Evolutionary conservation across 345 rosid genomes (phyloP), one percentile per base, ranked within the genome.

Genomic region (Firmiana major): DNA sequence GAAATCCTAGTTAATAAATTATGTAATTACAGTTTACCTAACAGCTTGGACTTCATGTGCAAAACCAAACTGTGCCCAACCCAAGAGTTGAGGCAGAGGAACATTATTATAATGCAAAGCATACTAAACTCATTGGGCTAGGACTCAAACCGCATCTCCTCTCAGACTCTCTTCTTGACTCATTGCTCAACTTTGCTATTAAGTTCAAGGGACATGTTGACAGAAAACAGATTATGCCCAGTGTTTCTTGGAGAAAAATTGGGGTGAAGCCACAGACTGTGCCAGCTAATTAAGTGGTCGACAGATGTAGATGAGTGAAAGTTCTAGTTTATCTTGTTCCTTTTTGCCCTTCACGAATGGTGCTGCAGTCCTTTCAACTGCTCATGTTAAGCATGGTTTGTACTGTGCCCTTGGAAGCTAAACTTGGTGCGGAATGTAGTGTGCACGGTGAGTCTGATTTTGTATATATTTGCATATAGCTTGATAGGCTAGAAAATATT

Each of bases 81-180:
- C 99, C 98, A 5, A 85, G 99, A 84, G 99, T 96, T 24, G 99
- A 96, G 82, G 97, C 99, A 5, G 99, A 96, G 81, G 98, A 96
- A 70, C 99, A 96, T 81, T 96, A 96, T 84, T 93, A 96, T 92
- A 96, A 96, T 59, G 98, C 99, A 55, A 96, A 90, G 86, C 98
- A 92, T 78, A 96, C 98, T 7, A 96, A 96, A 87, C 94, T 96
- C 43, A 84, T 96, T 77, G 99, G 93, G 77, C 83, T 96, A 76
- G 99, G 99, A 73, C 97, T 96, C 48, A 74, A 90, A 79, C 99
- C 98, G n/a, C 98, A 93, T 79, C 87, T 91, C 79, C 94, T 96
- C 36, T 93, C 94, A 4, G 97, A 92, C 68, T 93, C 98, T 55
- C 97, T 96, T 74, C 89, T 96, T 4, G 99, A 96, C 81, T 96